Evolutionary conservation across 352 stramenopile species (phyloP).

Genomic region (Pythium volutum): DNA sequence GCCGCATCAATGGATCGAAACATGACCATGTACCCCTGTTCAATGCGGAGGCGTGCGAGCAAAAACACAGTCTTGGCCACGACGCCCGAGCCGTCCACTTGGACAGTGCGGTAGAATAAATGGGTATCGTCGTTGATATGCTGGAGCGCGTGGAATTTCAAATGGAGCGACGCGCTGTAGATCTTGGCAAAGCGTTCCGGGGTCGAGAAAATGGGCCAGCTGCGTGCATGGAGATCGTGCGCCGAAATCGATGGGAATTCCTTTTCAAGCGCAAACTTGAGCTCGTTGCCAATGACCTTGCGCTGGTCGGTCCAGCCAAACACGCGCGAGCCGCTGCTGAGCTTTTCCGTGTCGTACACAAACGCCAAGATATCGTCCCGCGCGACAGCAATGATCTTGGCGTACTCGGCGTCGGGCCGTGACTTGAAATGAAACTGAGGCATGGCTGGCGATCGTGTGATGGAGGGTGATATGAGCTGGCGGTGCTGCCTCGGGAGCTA

Average conservation of each 20-base stretch:
- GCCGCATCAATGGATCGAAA: conserved; percentile 56
- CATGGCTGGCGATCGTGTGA: no score
- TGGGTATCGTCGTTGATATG: conserved; percentile 48
- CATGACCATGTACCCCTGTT: conserved; percentile 52
- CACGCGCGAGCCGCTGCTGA: conserved; percentile 46
- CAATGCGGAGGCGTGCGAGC: conserved; percentile 42
- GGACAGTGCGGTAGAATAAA: conserved; percentile 56
- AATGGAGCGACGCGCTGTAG: conserved; percentile 41
- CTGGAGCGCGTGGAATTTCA: conserved; percentile 45
- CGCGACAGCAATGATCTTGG: conserved; percentile 39
- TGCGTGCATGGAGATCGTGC: conserved; percentile 38
- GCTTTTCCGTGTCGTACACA: conserved; percentile 36
- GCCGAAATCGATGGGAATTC: conserved; percentile 35
- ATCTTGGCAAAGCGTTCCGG: conserved; percentile 43
- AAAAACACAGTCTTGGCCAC: conserved; percentile 61
- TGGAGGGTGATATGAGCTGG: no score
- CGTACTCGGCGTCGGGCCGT: conserved; percentile 35
- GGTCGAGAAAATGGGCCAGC: conserved; percentile 55
- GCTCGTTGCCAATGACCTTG: conserved; percentile 34
- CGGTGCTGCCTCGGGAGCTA: no score
- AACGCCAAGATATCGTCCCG: conserved; percentile 56
- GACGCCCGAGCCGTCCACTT: conserved; percentile 28
- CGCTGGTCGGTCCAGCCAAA: conserved; percentile 69
- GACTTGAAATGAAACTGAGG: conserved; percentile 37
- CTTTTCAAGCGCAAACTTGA: conserved; percentile 71